phyloP scores from a whole-genome alignment of 805 yeast species.

The Pichia nakasei region DNA sequence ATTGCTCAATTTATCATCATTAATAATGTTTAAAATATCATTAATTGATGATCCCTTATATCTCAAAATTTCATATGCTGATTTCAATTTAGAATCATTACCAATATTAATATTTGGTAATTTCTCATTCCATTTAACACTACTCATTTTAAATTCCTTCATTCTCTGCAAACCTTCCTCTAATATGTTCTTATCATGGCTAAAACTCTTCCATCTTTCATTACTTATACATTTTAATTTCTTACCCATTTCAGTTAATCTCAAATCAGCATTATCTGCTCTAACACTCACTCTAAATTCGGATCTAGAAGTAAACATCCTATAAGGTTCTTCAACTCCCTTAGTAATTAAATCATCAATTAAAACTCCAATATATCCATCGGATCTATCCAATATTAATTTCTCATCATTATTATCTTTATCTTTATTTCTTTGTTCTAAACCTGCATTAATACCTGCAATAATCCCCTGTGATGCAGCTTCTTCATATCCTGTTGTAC shows the following conservation, averaged over 20 bases:
- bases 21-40: slow-evolving; percentile 30
- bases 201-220: slow-evolving; percentile 44
- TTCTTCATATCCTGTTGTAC: slow-evolving; percentile 98
- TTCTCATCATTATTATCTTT: slow-evolving; percentile 3
- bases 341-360: slow-evolving; percentile 91
- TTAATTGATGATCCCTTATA: slow-evolving; percentile 36
- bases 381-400: slow-evolving; percentile 60
- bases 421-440: slow-evolving; percentile 32
- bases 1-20: slow-evolving; percentile 13
- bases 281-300: slow-evolving; percentile 87
- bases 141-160: slow-evolving; percentile 36
- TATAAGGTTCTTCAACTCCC: slow-evolving; percentile 94
- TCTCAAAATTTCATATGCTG: slow-evolving; percentile 67
- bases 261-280: slow-evolving; percentile 86
- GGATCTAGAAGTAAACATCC: slow-evolving; percentile 96
- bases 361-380: slow-evolving; percentile 87
- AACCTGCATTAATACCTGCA: slow-evolving; percentile 94
- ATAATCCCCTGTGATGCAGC: slow-evolving; percentile 95
- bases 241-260: slow-evolving; percentile 67
- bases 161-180: slow-evolving; percentile 39
- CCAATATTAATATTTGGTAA: slow-evolving; percentile 41
- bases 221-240: slow-evolving; percentile 58
- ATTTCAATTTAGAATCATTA: slow-evolving; percentile 42
- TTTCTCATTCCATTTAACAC: slow-evolving; percentile 53
- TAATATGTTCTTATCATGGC: slow-evolving; percentile 35